These are phyloP conservation scores for Hyaloscypha bicolor DNA, from an alignment of 495 filamentous ascomycete species.

Conservation along the genomic window DNA sequence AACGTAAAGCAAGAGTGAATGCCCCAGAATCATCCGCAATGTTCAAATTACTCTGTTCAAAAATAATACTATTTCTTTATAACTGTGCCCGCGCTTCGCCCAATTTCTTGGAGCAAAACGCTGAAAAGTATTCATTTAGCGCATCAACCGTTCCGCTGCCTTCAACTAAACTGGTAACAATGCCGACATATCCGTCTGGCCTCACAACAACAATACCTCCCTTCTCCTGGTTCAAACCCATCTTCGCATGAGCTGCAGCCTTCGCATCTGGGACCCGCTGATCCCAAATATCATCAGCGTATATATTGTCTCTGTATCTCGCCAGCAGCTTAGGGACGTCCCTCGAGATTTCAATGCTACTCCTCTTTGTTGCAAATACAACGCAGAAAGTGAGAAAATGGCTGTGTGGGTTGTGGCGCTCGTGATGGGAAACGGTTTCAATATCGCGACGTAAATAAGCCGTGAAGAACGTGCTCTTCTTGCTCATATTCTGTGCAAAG, in stretches of 20 bases:
- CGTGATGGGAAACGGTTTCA: slow-evolving; percentile 70
- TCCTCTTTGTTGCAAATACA: slow-evolving; percentile 66
- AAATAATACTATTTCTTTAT: slow-evolving; percentile 17
- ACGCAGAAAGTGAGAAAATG: slow-evolving; percentile 77
- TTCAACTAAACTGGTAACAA: slow-evolving; percentile 70
- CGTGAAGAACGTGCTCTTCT: slow-evolving; percentile 69
- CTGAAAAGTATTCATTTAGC: slow-evolving; percentile 78
- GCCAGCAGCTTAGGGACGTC: slow-evolving; percentile 68
- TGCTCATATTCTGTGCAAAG: slow-evolving; percentile 63
- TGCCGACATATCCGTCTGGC: slow-evolving; percentile 84
- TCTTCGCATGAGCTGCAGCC: slow-evolving; percentile 82
- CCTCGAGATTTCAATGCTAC: slow-evolving; percentile 63
- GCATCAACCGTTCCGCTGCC: slow-evolving; percentile 79
- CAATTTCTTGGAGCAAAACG: slow-evolving; percentile 58
- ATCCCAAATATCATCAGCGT: slow-evolving; percentile 84
- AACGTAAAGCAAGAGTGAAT: no score
- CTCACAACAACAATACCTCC: slow-evolving; percentile 81
- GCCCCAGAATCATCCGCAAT: neutral
- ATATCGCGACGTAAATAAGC: slow-evolving; percentile 63
- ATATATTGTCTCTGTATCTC: slow-evolving; percentile 80
- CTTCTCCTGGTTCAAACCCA: slow-evolving; percentile 72
- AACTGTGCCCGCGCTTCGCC: slow-evolving; percentile 39
- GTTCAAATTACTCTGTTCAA: neutral
- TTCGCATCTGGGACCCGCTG: slow-evolving; percentile 64
- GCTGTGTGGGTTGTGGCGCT: slow-evolving; percentile 81